These are phyloP conservation scores for Penicillium canescens DNA, from an alignment of 495 filamentous ascomycete genomes.

Conservation along the genomic window DNA sequence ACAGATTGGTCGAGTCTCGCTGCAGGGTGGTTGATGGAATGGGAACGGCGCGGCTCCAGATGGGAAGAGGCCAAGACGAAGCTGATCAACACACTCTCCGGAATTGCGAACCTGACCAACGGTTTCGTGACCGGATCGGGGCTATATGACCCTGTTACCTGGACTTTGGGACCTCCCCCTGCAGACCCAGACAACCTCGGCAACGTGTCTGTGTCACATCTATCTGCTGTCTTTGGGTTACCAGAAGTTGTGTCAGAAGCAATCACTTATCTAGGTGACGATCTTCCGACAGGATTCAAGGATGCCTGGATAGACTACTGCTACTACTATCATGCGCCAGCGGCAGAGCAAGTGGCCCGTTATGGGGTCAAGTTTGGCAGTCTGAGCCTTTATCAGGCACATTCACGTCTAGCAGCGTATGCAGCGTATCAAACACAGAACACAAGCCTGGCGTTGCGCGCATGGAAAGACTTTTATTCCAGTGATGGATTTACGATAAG, in stretches of 20 bases:
- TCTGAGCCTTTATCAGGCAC: conserved; percentile 39
- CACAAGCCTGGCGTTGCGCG: conserved; percentile 34
- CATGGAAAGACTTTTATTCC: conserved; percentile 43
- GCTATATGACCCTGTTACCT: conserved; percentile 41
- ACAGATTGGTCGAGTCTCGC: conserved; percentile 51
- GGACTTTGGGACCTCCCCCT: conserved; percentile 38
- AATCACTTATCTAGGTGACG: conserved; percentile 29
- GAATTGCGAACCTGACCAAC: conserved; percentile 42
- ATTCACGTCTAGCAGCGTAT: conserved; percentile 47
- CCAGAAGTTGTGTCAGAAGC: conserved; percentile 44
- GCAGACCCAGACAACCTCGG: conserved; percentile 42
- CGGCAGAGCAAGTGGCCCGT: conserved; percentile 37
- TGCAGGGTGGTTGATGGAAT: conserved; percentile 46
- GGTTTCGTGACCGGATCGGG: conserved; percentile 50
- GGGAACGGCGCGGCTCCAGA: conserved; percentile 43
- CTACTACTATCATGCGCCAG: conserved; percentile 33
- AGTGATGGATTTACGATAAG: conserved; percentile 36
- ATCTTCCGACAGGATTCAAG: conserved; percentile 29
- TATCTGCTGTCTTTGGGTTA: conserved; percentile 47
- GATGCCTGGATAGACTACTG: conserved; percentile 49
- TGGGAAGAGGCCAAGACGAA: conserved; percentile 42
- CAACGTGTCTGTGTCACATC: conserved; percentile 39
- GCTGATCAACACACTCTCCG: conserved; percentile 36
- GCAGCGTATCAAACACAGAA: conserved; percentile 25
- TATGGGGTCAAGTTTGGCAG: conserved; percentile 43